Evolutionary conservation across 1,284 basidiomycete genomes (phyloP), one percentile per base, ranked within the genome.

Genomic region (Tausonia pullulans): DNA sequence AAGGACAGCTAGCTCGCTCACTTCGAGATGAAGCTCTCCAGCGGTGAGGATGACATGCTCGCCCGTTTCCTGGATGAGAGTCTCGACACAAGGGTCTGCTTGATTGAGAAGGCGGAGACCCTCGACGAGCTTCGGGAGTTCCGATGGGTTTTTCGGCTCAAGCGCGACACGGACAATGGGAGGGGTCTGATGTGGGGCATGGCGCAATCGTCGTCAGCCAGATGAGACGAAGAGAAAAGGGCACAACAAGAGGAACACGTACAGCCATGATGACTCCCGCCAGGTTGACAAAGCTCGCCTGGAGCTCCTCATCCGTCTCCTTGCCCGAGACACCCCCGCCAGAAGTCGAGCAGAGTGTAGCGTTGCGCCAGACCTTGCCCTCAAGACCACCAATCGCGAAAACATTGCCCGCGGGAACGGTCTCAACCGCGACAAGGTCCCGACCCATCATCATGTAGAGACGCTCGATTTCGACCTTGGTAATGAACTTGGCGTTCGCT

Each of bases 391-490:
- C 87, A 67, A 98, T 84, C 1, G 94, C 96, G 71, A 97, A 98
- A 2, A 96, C 90, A 73, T 97, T 95, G 10, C 96, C 96, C 0
- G 96, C 94, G n/a, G 82, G 83, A 0, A 98, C 92, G 67, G 81
- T 81, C 53, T 88, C 80, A 3, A 97, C 91, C 0, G 86, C 81
- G 0, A 91, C 84, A 16, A 99, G 81, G 72, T 98, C 94, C 51
- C 91, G 81, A 3, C 96, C 96, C 96, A 99, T 98, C 90, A 98
- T 97, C 69, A 89, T 85, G 78, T 98, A 99, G 63, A 99, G 76
- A 5, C 86, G 86, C 67, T 86, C 83, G 5, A 93, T 83, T 27
- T 78, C 81, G 14, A 87, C 81, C 8, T 79, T 75, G n/a, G 69
- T 72, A 58, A 93, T 70, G 72, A 89, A 83, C 68, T 83, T 83